Evolutionary conservation across 2,329 filamentous ascomycete genomes (phyloP).

Genomic region (Colletotrichum kahawae): DNA sequence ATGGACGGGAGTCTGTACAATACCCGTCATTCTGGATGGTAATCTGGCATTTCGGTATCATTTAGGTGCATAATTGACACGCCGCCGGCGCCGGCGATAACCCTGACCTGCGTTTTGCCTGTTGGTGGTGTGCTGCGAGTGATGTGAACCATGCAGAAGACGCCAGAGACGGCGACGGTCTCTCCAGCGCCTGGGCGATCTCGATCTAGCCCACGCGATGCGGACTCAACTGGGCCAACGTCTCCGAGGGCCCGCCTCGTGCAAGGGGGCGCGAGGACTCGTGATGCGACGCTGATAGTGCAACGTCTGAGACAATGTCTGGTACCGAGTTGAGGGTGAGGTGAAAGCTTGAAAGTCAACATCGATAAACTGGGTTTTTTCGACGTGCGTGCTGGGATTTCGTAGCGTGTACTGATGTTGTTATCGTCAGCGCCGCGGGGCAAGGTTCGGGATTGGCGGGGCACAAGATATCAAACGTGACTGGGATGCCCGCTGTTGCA

Average conservation of each 20-base stretch:
- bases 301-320: background rate
- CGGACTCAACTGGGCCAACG: background rate
- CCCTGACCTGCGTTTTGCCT: background rate
- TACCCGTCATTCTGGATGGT: conserved; percentile 6
- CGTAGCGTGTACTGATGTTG: background rate
- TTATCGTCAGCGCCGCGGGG: background rate
- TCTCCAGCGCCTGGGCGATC: background rate
- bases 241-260: background rate
- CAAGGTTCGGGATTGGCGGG: background rate
- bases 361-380: background rate
- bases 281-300: background rate
- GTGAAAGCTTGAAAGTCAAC: background rate
- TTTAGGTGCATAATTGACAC: conserved; percentile 4
- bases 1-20: conserved; percentile 8
- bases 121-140: background rate
- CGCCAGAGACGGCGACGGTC: background rate
- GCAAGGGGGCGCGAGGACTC: background rate
- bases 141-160: background rate
- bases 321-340: background rate
- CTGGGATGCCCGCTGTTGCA: background rate
- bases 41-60: background rate
- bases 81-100: background rate
- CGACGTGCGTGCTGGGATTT: background rate
- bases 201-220: conserved; percentile 10
- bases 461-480: background rate